A percentile compares a stretch with the other conserved stretches of the same genome.
phyloP scores from a whole-genome alignment of 2,329 filamentous ascomycete species.

The Colletotrichum australisinense region DNA sequence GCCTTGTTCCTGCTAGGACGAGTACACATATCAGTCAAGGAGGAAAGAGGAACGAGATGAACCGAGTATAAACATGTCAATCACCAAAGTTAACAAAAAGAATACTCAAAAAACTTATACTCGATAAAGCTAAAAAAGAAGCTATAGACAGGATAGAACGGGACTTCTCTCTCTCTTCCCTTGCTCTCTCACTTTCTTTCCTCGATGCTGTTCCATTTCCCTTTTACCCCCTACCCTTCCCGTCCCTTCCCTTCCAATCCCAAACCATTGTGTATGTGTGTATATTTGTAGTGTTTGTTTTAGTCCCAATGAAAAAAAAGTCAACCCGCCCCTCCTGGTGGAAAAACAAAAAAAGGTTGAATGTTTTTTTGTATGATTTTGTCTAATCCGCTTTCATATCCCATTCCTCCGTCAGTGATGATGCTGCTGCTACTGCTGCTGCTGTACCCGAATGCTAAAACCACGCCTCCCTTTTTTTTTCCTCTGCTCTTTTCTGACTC shows the following conservation, averaged over 20 bases:
- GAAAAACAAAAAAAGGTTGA: neutral
- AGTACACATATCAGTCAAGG: neutral
- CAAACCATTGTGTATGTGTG: neutral
- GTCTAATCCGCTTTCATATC: constrained; percentile 1
- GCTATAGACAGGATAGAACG: neutral
- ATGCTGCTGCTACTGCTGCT: neutral
- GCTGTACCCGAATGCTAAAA: neutral
- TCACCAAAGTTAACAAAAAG: neutral
- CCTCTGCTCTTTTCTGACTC: neutral
- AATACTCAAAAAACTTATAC: constrained; percentile 1
- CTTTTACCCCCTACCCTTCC: constrained; percentile 2
- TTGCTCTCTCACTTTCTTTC: neutral
- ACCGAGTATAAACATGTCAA: neutral
- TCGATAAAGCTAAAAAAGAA: neutral
- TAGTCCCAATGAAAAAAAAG: neutral
- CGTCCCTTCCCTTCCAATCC: neutral
- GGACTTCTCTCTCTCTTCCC: neutral
- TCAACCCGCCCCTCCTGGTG: neutral
- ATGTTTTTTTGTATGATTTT: neutral
- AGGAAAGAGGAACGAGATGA: neutral
- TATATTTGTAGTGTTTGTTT: neutral
- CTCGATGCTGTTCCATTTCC: neutral
- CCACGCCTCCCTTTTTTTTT: neutral
- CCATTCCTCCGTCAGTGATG: neutral
- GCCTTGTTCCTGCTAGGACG: too few relatives aligned